These are phyloP conservation scores for Iberis pinnata DNA, from an alignment of 345 rosid genomes.

Conservation along the genomic window DNA sequence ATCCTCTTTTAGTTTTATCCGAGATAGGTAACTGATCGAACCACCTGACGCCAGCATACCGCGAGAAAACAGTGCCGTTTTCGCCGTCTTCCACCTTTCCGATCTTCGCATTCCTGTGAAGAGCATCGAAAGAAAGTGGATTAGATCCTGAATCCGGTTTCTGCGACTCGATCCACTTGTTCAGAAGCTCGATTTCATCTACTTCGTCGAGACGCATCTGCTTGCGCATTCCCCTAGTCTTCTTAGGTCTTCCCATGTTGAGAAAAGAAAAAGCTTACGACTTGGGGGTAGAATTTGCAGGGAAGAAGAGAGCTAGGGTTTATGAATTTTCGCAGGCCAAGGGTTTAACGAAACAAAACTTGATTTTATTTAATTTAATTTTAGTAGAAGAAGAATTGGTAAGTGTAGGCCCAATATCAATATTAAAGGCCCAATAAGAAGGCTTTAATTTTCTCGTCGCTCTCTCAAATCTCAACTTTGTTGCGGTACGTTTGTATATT, in stretches of 20 bases:
- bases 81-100: conserved; percentile 42
- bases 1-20: conserved; percentile 57
- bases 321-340: too few species aligned
- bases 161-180: conserved; percentile 69
- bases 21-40: conserved; percentile 74
- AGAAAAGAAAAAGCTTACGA: neutral
- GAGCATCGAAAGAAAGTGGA: conserved; percentile 53
- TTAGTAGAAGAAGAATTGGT: too few species aligned
- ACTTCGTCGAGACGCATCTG: conserved; percentile 37
- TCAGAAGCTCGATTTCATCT: conserved; percentile 49
- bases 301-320: conserved; percentile 7
- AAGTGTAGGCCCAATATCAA: too few species aligned
- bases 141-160: conserved; percentile 84
- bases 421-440: too few species aligned
- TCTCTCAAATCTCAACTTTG: too few species aligned
- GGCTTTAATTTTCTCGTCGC: too few species aligned
- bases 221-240: conserved; percentile 34
- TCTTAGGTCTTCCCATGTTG: conserved; percentile 41
- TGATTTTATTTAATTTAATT: too few species aligned
- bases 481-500: too few species aligned
- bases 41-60: conserved; percentile 49
- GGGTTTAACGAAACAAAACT: too few species aligned
- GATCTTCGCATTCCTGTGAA: conserved; percentile 40
- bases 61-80: conserved; percentile 39
- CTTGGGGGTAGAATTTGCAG: neutral